These are phyloP conservation scores for Boeremia exigua DNA, from an alignment of 2,329 filamentous ascomycete species.

Conservation along the genomic window DNA sequence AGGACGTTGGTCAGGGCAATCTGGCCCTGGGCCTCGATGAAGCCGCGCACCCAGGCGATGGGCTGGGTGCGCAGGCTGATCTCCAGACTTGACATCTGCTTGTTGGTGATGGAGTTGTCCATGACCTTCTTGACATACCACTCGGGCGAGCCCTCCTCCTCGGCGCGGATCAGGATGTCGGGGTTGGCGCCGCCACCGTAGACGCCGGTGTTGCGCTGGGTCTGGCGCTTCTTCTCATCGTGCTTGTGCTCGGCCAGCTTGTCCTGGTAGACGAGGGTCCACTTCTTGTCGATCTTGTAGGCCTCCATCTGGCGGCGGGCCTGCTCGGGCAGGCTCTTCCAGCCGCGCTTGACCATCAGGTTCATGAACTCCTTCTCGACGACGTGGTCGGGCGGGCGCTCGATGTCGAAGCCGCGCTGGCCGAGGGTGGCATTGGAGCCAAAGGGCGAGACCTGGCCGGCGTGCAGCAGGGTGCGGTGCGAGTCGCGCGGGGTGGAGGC, in stretches of 20 bases:
- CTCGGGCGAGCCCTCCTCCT: conserved; percentile 94
- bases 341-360: conserved; percentile 96
- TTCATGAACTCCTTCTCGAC: conserved; percentile 92
- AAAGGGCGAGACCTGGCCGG: conserved; percentile 53
- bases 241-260: conserved; percentile 91
- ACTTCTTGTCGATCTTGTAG: conserved; percentile 94
- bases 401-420: conserved; percentile 66
- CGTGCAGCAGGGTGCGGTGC: conserved; percentile 48
- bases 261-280: conserved; percentile 96
- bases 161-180: conserved; percentile 74
- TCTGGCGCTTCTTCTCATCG: conserved; percentile 85
- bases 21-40: conserved; percentile 96
- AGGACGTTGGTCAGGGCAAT: conserved; percentile 94
- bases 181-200: conserved; percentile 61
- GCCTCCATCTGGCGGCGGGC: conserved; percentile 94
- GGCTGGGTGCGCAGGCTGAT: conserved; percentile 96
- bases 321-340: conserved; percentile 95
- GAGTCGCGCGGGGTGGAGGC: conserved; percentile 50
- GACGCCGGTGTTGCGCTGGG: conserved; percentile 65
- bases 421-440: conserved; percentile 57
- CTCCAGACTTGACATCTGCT: conserved; percentile 89
- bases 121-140: conserved; percentile 98
- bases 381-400: conserved; percentile 76
- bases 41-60: conserved; percentile 94
- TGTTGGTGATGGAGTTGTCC: conserved; percentile 91